Evolutionary conservation across 2,329 filamentous ascomycete genomes (phyloP), one percentile per base, ranked within the genome.

Genomic region (Sporothrix variecibatus): DNA sequence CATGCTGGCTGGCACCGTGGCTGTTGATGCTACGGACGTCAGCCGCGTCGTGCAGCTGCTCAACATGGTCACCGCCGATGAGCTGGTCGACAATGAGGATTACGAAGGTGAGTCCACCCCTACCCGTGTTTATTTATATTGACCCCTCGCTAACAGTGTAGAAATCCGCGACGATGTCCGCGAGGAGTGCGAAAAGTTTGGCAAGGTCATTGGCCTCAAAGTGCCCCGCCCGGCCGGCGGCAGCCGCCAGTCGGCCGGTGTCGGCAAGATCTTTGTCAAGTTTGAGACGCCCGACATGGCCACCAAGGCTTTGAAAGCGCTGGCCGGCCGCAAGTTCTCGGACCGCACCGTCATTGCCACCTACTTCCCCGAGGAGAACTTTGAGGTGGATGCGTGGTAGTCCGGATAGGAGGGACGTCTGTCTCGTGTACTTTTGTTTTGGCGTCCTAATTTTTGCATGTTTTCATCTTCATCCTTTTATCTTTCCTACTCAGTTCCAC

Each of bases 221-320:
- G 92, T 99, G 74, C 96, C 96, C 4, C 90, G 96, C 75, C 95
- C 96, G 1, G 90, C 89, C 28, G 93, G 93, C 78, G 94, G 93
- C 68, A 93, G 91, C 82, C 90, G 94, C 78, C 92, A 96, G 81
- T 93, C 92, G 28, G 89, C 94, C 40, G 96, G 96, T 65, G 94
- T 99, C 28, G 96, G 96, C 81, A 99, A 98, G 87, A 98, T 99
- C 78, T 99, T 92, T 81, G 92, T 99, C 85, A 98, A 98, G 82
- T 99, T 94, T 80, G 93, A 96, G 77, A 89, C 87, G 2, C 85
- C 89, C 2, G 94, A 94, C 70, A 90, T 91, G 9, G 93, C 95
- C 26, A 92, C 93, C 76, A 95, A 93, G 80, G 97, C 96, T 8
- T 86, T 99, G 73, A 91, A 92, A 79, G 92, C 94, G n/a, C 86